These are phyloP conservation scores for Ophiognomonia clavigignenti-juglandacearum DNA, from an alignment of 2,329 filamentous ascomycete species.

Conservation along the genomic window DNA sequence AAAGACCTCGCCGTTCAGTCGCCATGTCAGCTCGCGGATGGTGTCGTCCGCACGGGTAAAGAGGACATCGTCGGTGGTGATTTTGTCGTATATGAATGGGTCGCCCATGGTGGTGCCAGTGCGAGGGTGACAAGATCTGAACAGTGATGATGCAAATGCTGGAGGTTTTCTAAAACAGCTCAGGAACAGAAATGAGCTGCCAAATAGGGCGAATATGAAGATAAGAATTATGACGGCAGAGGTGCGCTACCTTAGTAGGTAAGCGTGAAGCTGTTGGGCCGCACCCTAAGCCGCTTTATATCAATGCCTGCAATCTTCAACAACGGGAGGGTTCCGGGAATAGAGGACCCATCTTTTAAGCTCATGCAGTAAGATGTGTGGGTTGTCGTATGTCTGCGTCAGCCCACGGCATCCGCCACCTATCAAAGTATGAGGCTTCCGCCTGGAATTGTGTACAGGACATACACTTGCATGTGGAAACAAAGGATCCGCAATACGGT, in stretches of 20 bases:
- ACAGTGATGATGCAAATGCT: not conserved
- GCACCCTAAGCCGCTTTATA: constrained; percentile 3
- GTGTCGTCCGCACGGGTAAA: constrained; percentile 25
- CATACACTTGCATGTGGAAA: too few relatives aligned
- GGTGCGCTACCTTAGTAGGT: not conserved
- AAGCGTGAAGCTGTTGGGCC: not conserved
- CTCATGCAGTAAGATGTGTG: constrained; percentile 10
- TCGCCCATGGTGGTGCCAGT: constrained; percentile 4
- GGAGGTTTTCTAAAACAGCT: not conserved
- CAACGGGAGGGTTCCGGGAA: not conserved
- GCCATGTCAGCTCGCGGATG: constrained; percentile 25
- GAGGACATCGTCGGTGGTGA: constrained; percentile 21
- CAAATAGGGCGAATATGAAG: too few relatives aligned
- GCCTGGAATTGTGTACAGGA: too few relatives aligned
- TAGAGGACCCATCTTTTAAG: constrained; percentile 13
- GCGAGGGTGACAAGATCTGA: not conserved
- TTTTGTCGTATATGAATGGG: constrained; percentile 14
- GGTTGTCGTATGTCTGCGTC: constrained; percentile 19
- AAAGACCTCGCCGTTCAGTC: constrained; percentile 26
- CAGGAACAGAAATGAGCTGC: too few relatives aligned
- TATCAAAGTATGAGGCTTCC: too few relatives aligned
- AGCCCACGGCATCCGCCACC: constrained; percentile 13
- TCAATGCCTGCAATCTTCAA: not conserved
- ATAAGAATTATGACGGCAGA: not conserved
- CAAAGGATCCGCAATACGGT: too few relatives aligned